phyloP scores from a whole-genome alignment of 306 rosid species.

The Dicorynia guianensis region DNA sequence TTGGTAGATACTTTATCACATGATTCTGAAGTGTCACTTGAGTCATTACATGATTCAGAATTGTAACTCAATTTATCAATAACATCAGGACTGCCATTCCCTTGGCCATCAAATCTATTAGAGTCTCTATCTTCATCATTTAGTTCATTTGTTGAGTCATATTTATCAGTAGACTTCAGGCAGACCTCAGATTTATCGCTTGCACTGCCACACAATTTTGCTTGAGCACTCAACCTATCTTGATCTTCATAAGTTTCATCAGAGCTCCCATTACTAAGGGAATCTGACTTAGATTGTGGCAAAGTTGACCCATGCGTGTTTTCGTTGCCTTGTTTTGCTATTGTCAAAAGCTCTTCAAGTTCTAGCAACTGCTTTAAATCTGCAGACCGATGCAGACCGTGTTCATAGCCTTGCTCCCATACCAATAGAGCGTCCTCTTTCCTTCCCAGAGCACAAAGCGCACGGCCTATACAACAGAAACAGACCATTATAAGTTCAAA shows the following conservation, averaged over 20 bases:
- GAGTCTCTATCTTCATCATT: constrained; percentile 51
- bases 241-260: constrained; percentile 44
- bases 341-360: constrained; percentile 76
- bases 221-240: constrained; percentile 43
- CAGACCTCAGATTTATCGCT: constrained; percentile 57
- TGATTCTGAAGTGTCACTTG: constrained; percentile 66
- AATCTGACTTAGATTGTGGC: constrained; percentile 47
- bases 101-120: constrained; percentile 51
- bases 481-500: constrained; percentile 18
- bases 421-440: constrained; percentile 77
- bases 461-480: constrained; percentile 64
- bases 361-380: constrained; percentile 91
- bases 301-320: constrained; percentile 42
- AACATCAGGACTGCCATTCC: constrained; percentile 63
- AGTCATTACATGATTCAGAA: constrained; percentile 71
- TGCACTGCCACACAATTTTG: constrained; percentile 49
- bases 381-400: constrained; percentile 69
- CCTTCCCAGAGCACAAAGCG: constrained; percentile 79
- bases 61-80: constrained; percentile 55
- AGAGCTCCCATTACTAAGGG: constrained; percentile 41
- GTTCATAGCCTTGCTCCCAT: constrained; percentile 93
- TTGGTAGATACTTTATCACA: constrained; percentile 60
- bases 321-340: constrained; percentile 57
- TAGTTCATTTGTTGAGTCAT: constrained; percentile 47
- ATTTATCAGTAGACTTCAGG: constrained; percentile 51